phyloP scores from a whole-genome alignment of 768 basidiomycete genomes.

The Clavaria fumosa region DNA sequence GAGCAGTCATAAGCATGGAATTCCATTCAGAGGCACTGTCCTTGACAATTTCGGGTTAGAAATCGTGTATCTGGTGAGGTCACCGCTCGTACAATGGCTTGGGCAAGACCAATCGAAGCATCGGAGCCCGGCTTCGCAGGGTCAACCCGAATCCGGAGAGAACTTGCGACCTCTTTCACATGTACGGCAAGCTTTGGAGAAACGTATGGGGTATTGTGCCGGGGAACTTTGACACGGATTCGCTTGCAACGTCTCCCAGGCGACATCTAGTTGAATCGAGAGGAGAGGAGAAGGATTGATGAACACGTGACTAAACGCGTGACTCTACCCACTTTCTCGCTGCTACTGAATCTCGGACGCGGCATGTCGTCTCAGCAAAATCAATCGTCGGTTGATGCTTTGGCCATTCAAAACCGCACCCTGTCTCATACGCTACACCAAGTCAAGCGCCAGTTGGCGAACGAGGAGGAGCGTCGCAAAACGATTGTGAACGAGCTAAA shows the following conservation, averaged over 20 bases:
- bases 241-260: conserved; percentile 46
- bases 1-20: conserved; percentile 58
- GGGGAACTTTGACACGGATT: conserved; percentile 56
- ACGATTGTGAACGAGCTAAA: conserved; percentile 28
- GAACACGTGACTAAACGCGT: no score
- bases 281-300: no score
- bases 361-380: not conserved
- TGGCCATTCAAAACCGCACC: conserved; percentile 51
- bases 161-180: conserved; percentile 39
- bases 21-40: conserved; percentile 84
- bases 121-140: conserved; percentile 50
- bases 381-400: conserved; percentile 47
- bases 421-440: conserved; percentile 46
- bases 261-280: conserved; percentile 34
- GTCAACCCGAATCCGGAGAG: conserved; percentile 35
- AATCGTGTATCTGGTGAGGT: not conserved
- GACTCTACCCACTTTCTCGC: no score
- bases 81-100: conserved; percentile 43
- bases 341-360: no score
- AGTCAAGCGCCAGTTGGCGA: conserved; percentile 31
- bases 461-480: conserved; percentile 28
- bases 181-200: conserved; percentile 45
- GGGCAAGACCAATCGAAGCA: conserved; percentile 29
- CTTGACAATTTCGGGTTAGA: conserved; percentile 16
- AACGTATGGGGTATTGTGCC: conserved; percentile 61